Evolutionary conservation across 176 grass and related monocot species (phyloP).

Genomic region (Coix lacrymajobi): DNA sequence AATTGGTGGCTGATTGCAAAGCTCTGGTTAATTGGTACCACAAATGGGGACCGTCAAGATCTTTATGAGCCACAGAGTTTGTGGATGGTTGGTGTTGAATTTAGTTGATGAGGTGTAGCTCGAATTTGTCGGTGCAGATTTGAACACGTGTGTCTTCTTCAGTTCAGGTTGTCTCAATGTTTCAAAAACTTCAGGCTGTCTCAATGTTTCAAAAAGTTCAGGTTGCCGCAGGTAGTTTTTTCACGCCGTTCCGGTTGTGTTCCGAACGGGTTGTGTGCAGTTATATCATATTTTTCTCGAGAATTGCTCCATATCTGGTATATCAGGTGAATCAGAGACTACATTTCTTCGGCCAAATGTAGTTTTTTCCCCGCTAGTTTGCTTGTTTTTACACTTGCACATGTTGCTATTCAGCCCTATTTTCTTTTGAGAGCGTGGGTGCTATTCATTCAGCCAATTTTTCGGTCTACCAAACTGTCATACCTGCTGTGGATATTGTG

Average conservation of each 20-base stretch:
- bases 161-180: neutral
- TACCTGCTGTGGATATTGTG: too few species aligned
- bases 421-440: too few species aligned
- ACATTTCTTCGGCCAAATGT: neutral
- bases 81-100: slow-evolving; percentile 12
- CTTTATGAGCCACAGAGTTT: neutral
- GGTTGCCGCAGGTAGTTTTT: neutral
- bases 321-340: neutral
- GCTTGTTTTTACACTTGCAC: too few species aligned
- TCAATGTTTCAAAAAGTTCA: neutral
- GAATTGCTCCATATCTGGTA: neutral
- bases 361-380: too few species aligned
- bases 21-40: neutral
- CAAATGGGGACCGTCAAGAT: neutral
- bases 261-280: neutral
- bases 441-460: too few species aligned
- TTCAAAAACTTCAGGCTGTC: too few species aligned
- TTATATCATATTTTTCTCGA: neutral
- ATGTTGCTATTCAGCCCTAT: too few species aligned
- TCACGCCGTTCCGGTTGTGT: neutral
- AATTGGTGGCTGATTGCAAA: neutral
- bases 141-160: neutral
- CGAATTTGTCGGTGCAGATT: neutral
- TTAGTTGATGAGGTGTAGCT: neutral
- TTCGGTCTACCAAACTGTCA: too few species aligned